phyloP scores from a whole-genome alignment of 1,284 basidiomycete genomes.

The Schizophyllum amplum region DNA sequence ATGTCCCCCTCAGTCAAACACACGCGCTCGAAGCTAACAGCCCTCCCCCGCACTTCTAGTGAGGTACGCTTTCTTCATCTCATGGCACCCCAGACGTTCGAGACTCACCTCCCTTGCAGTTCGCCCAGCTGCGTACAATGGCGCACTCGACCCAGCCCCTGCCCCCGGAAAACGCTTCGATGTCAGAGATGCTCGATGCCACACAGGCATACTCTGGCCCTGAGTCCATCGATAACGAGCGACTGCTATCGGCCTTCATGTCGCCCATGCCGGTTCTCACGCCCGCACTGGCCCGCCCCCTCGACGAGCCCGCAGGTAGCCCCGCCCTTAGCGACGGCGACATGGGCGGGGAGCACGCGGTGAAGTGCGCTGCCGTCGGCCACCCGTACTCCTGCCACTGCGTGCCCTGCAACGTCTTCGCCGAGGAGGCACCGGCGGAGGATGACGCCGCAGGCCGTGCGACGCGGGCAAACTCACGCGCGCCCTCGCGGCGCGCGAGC shows the following conservation, averaged over 20 bases:
- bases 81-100: neutral
- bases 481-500: neutral
- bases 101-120: neutral
- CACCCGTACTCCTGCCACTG: slow-evolving; percentile 14
- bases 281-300: neutral
- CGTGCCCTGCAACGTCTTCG: slow-evolving; percentile 12
- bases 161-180: neutral
- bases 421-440: neutral
- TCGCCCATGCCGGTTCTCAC: neutral
- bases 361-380: slow-evolving; percentile 11
- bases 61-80: neutral
- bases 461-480: neutral
- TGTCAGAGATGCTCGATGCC: neutral
- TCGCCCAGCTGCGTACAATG: neutral
- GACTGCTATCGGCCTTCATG: neutral
- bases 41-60: neutral
- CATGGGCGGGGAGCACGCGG: neutral
- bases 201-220: neutral
- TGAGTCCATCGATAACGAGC: neutral
- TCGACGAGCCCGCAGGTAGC: neutral
- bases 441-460: no score
- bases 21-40: neutral
- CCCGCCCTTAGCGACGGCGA: neutral
- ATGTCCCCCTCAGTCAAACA: neutral
- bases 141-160: neutral